Conservation (phyloP, 116 monocot species). For the Iris pallida region DNA sequence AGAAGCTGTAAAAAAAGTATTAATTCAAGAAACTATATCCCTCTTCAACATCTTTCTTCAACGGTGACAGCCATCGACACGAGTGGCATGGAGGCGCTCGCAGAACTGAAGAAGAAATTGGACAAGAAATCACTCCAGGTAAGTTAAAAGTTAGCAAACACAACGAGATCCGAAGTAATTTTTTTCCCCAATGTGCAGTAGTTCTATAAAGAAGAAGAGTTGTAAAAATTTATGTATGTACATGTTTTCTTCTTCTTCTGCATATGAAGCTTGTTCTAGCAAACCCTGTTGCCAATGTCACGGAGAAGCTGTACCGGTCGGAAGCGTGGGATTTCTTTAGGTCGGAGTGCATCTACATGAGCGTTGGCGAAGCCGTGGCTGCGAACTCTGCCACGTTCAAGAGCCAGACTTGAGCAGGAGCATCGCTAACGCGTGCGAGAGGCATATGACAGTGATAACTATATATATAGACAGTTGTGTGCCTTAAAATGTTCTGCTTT, state of each 20-base stretch:
- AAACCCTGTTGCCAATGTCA: constrained; percentile 53
- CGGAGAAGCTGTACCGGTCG: constrained; percentile 46
- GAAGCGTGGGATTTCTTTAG: constrained; percentile 41
- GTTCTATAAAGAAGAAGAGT: not conserved
- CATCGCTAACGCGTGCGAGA: not conserved
- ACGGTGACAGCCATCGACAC: constrained; percentile 67
- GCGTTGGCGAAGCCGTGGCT: constrained; percentile 48
- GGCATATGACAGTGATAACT: not conserved
- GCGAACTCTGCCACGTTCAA: constrained; percentile 28
- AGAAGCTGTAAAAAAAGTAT: not conserved
- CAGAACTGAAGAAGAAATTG: constrained; percentile 56
- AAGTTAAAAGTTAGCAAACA: constrained; percentile 5
- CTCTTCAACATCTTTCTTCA: constrained; percentile 16
- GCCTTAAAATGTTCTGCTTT: not conserved
- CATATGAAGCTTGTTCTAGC: constrained; percentile 49
- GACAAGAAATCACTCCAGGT: constrained; percentile 59
- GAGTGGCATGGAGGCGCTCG: constrained; percentile 56
- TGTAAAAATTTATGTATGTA: not conserved
- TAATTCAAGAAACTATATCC: not conserved
- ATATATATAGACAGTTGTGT: not conserved
- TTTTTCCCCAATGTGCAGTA: not conserved
- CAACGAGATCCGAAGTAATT: too few species aligned
- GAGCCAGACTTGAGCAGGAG: not conserved
- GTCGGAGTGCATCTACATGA: constrained; percentile 50
- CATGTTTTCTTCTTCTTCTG: not conserved